phyloP scores from a whole-genome alignment of 805 yeast genomes.

The Candida andamanensis region DNA sequence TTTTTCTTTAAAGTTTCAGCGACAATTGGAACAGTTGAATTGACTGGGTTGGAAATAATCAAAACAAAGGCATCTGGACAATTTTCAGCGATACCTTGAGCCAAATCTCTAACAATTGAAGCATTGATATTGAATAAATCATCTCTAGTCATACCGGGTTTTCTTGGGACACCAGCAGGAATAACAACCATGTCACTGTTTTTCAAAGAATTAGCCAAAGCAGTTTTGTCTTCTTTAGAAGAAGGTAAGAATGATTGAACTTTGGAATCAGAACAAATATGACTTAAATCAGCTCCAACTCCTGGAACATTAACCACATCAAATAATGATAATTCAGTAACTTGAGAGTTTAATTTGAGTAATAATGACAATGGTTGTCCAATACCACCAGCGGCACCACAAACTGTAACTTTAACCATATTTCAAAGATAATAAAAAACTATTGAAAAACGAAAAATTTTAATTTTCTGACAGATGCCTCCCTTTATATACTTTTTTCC shows the following conservation, averaged over 20 bases:
- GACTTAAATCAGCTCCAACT: conserved; percentile 83
- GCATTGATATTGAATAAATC: conserved; percentile 83
- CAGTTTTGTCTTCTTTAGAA: conserved; percentile 43
- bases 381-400: conserved; percentile 93
- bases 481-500: conserved; percentile 6
- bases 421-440: conserved; percentile 1
- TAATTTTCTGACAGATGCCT: conserved; percentile 1
- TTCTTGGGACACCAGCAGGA: conserved; percentile 91
- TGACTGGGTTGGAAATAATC: conserved; percentile 89
- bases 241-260: conserved; percentile 61
- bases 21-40: conserved; percentile 87
- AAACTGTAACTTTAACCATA: conserved; percentile 70
- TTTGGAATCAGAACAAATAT: conserved; percentile 64
- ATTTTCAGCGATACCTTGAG: conserved; percentile 66
- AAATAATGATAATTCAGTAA: conserved; percentile 66
- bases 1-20: conserved; percentile 69
- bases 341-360: conserved; percentile 61
- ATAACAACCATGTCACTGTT: conserved; percentile 47
- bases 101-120: conserved; percentile 67
- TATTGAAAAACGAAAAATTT: neutral
- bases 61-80: conserved; percentile 75
- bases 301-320: conserved; percentile 85
- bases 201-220: conserved; percentile 40
- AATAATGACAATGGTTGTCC: conserved; percentile 88
- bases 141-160: conserved; percentile 93